phyloP scores from a whole-genome alignment of 805 yeast genomes.

The Ogataea paraovalis region DNA sequence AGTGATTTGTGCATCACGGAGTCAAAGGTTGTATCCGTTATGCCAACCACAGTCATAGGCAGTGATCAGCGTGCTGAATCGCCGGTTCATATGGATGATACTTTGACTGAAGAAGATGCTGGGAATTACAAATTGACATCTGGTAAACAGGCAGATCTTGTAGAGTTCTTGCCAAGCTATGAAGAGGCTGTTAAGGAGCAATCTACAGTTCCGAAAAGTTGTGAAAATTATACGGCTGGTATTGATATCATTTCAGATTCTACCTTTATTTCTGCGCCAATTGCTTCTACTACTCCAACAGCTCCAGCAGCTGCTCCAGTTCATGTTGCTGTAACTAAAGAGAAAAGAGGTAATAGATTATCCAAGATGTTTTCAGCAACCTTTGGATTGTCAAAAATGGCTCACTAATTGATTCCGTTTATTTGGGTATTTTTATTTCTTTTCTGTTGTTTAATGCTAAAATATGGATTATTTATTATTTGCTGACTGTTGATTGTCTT shows the following conservation, averaged over 20 bases:
- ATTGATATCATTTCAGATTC: neutral
- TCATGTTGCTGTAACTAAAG: neutral
- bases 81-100: neutral
- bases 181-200: neutral
- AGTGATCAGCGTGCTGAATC: neutral
- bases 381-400: slow-evolving; percentile 20
- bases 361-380: slow-evolving; percentile 24
- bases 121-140: neutral
- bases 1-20: neutral
- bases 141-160: neutral
- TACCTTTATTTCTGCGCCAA: neutral
- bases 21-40: neutral
- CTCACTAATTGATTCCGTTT: neutral
- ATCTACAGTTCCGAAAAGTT: neutral
- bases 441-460: neutral
- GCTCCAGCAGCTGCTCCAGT: neutral
- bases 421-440: neutral
- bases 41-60: neutral
- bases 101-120: neutral
- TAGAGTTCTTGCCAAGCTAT: neutral
- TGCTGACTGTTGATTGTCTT: neutral
- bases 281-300: neutral
- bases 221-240: neutral
- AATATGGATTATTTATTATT: too few species aligned
- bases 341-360: slow-evolving; percentile 18